Percentiles rank a stretch among this genome's conserved stretches.
Evolutionary conservation across 495 filamentous ascomycete species (phyloP).

Genomic region (Penicillium ucsense): DNA sequence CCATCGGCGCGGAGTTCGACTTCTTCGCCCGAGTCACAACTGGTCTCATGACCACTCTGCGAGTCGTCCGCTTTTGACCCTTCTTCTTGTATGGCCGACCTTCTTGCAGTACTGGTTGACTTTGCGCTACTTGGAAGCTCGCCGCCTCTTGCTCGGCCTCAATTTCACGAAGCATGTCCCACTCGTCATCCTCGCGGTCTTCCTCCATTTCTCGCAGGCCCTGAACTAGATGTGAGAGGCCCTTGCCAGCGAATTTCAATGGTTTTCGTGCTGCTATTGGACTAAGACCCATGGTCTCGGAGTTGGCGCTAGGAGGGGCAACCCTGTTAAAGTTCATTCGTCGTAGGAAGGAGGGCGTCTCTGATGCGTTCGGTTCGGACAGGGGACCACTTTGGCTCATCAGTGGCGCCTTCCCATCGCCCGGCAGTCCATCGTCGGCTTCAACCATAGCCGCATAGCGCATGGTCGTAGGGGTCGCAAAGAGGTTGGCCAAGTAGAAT

Average conservation of each 20-base stretch:
- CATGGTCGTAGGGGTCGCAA: constrained; percentile 53
- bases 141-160: constrained; percentile 44
- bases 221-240: constrained; percentile 70
- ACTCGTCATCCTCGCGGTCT: constrained; percentile 64
- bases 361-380: constrained; percentile 14
- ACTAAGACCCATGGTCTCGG: constrained; percentile 20
- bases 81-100: constrained; percentile 76
- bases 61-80: constrained; percentile 81
- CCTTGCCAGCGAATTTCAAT: constrained; percentile 56
- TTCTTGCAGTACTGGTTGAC: constrained; percentile 45
- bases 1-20: constrained; percentile 11
- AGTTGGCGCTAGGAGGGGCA: constrained; percentile 5
- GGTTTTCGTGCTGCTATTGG: constrained; percentile 46
- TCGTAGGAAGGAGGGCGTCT: constrained; percentile 69
- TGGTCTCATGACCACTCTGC: constrained; percentile 63
- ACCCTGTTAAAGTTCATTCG: constrained; percentile 36
- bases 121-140: constrained; percentile 51
- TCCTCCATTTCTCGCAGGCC: constrained; percentile 71
- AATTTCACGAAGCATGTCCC: constrained; percentile 73
- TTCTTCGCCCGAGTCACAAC: constrained; percentile 30
- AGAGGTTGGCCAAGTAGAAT: constrained; percentile 47
- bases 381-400: constrained; percentile 6
- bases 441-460: constrained; percentile 38
- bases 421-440: constrained; percentile 7
- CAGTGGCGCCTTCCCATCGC: constrained; percentile 15